Evolutionary conservation across 2,329 filamentous ascomycete genomes (phyloP).

Genomic region (Didymella lethalis): DNA sequence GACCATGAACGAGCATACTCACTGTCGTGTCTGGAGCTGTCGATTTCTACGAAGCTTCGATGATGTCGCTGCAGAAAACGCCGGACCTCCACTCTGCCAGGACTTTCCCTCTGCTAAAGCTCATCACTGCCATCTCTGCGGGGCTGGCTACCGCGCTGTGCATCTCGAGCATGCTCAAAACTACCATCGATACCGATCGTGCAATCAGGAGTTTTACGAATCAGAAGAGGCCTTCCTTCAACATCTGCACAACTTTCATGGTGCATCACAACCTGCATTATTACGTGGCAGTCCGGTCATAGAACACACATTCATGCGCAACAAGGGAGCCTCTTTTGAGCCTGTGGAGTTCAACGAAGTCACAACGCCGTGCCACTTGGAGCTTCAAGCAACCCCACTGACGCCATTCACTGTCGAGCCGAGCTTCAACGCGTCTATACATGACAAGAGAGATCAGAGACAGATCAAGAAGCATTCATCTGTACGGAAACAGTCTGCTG

Average conservation of each 20-base stretch:
- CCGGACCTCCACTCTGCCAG: constrained; percentile 42
- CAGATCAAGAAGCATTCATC: constrained; percentile 23
- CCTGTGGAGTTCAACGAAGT: constrained; percentile 47
- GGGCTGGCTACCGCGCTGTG: constrained; percentile 42
- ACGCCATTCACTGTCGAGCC: constrained; percentile 35
- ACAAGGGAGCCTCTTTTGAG: constrained; percentile 48
- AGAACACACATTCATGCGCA: constrained; percentile 48
- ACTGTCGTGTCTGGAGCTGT: constrained; percentile 49
- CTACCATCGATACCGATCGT: constrained; percentile 45
- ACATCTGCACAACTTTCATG: constrained; percentile 46
- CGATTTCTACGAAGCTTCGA: constrained; percentile 46
- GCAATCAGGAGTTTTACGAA: constrained; percentile 46
- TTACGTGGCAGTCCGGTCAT: constrained; percentile 39
- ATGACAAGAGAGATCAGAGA: constrained; percentile 5
- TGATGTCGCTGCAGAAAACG: constrained; percentile 45
- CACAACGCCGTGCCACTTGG: constrained; percentile 40
- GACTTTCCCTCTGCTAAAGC: constrained; percentile 47
- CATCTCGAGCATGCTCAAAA: constrained; percentile 47
- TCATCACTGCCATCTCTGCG: constrained; percentile 48
- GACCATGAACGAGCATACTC: constrained; percentile 44
- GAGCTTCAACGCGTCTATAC: not conserved
- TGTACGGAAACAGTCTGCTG: constrained; percentile 29
- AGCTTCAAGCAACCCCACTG: constrained; percentile 35
- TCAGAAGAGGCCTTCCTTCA: constrained; percentile 46
- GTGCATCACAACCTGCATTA: constrained; percentile 37